Evolutionary conservation across 306 rosid genomes (phyloP).

Genomic region (Delonix regia): DNA sequence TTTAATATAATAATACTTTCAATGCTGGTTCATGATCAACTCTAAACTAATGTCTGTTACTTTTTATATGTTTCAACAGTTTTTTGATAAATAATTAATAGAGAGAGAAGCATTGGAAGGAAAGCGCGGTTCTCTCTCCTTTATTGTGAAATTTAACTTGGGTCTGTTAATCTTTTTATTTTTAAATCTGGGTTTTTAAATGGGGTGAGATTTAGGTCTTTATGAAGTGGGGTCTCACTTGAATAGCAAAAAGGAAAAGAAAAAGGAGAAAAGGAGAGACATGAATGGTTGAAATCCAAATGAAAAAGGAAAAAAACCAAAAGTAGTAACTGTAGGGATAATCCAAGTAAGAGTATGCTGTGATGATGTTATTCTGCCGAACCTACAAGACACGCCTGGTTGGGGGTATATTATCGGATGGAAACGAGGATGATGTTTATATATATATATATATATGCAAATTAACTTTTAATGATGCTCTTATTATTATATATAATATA

Average conservation of each 20-base stretch:
- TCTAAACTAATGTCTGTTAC: too few relatives aligned
- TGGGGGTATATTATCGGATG: neutral
- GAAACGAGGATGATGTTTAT: neutral
- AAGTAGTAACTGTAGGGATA: neutral
- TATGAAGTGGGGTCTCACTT: constrained; percentile 20
- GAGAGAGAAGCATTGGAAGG: too few relatives aligned
- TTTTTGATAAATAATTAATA: too few relatives aligned
- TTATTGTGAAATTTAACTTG: neutral
- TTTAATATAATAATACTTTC: neutral
- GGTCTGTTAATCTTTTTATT: neutral
- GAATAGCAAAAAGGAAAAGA: neutral
- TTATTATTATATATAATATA: too few relatives aligned
- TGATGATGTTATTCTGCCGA: neutral
- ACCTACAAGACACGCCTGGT: neutral
- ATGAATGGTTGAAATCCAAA: constrained; percentile 1
- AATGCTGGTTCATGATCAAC: neutral
- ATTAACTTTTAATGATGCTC: too few relatives aligned
- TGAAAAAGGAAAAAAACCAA: neutral
- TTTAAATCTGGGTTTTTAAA: neutral
- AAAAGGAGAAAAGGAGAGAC: neutral
- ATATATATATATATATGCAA: too few relatives aligned
- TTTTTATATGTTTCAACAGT: too few relatives aligned
- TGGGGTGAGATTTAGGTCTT: constrained; percentile 11
- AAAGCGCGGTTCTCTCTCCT: too few relatives aligned
- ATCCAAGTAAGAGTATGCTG: constrained; percentile 4